Evolutionary conservation across 1,284 basidiomycete genomes (phyloP).

Genomic region (Ceratobasidium papillatum): DNA sequence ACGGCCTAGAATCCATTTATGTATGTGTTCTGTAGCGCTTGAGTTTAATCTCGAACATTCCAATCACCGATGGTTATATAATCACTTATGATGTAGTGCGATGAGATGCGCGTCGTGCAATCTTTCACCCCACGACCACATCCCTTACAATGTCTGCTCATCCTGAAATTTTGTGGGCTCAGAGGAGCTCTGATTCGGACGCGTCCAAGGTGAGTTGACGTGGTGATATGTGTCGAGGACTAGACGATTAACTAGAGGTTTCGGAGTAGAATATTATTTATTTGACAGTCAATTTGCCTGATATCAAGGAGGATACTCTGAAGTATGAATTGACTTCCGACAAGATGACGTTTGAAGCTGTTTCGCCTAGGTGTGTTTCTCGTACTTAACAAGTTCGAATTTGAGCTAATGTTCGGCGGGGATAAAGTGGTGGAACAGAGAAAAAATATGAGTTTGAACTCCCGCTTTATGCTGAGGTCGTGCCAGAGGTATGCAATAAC

Average conservation of each 20-base stretch:
- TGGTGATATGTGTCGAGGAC: not conserved
- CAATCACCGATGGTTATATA: conserved; percentile 38
- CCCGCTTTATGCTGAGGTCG: conserved; percentile 76
- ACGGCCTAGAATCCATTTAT: not conserved
- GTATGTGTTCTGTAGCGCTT: not conserved
- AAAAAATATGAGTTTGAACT: conserved; percentile 75
- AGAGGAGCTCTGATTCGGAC: conserved; percentile 75
- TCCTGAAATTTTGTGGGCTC: conserved; percentile 92
- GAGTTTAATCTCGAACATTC: conserved; percentile 39
- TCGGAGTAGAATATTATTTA: conserved; percentile 76
- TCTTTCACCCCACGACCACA: conserved; percentile 9
- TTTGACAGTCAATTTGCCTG: conserved; percentile 84
- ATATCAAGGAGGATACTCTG: conserved; percentile 72
- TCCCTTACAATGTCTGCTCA: conserved; percentile 54
- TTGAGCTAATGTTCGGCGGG: conserved; percentile 54
- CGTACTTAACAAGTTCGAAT: too few relatives aligned
- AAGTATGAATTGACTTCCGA: conserved; percentile 71
- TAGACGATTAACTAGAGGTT: conserved; percentile 10
- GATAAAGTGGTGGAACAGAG: not conserved
- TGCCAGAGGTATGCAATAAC: conserved; percentile 67
- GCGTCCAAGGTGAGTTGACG: conserved; percentile 68
- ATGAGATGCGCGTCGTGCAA: conserved; percentile 19
- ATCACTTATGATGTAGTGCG: conserved; percentile 20
- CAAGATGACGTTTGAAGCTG: conserved; percentile 74
- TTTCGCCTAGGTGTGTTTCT: conserved; percentile 63